phyloP scores from a whole-genome alignment of 2,329 filamentous ascomycete genomes.

The Trichoderma afroharzianum region DNA sequence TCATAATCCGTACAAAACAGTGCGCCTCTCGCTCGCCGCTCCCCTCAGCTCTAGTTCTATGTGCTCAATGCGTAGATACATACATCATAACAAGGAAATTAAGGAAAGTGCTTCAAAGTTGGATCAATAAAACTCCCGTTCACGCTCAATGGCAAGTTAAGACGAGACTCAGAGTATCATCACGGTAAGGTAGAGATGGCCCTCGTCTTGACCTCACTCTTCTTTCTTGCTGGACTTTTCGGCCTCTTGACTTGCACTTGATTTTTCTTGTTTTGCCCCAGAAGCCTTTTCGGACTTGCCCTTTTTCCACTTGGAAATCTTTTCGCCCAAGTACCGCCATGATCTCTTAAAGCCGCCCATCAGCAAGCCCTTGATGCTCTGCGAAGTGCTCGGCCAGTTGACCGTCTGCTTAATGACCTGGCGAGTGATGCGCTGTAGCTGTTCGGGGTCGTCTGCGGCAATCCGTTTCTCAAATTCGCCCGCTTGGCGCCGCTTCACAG shows the following conservation, averaged over 20 bases:
- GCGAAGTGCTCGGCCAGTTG: slow-evolving; percentile 84
- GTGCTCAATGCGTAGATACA: neutral
- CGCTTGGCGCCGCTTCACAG: slow-evolving; percentile 70
- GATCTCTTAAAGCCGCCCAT: slow-evolving; percentile 71
- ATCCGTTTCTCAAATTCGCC: slow-evolving; percentile 85
- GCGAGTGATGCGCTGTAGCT: slow-evolving; percentile 68
- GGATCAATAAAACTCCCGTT: neutral
- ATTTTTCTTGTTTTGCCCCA: slow-evolving; percentile 24
- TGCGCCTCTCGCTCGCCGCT: neutral
- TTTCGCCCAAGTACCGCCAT: slow-evolving; percentile 76
- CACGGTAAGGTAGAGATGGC: neutral
- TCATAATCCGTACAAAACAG: neutral
- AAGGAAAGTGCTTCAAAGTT: neutral
- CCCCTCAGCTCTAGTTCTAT: slow-evolving; percentile 8
- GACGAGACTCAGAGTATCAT: neutral
- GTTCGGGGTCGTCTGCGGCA: slow-evolving; percentile 61
- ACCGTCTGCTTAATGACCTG: slow-evolving; percentile 83
- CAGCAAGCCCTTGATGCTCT: slow-evolving; percentile 78
- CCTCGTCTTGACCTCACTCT: neutral
- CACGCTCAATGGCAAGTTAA: neutral
- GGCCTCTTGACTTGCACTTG: slow-evolving; percentile 18
- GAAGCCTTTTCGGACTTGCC: slow-evolving; percentile 33
- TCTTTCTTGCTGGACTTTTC: slow-evolving; percentile 6
- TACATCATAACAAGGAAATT: neutral
- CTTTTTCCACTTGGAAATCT: slow-evolving; percentile 63